Percentiles rank a stretch among this genome's conserved stretches.
Conservation (phyloP, 495 filamentous ascomycete species). For the Annulohypoxylon bovei region DNA sequence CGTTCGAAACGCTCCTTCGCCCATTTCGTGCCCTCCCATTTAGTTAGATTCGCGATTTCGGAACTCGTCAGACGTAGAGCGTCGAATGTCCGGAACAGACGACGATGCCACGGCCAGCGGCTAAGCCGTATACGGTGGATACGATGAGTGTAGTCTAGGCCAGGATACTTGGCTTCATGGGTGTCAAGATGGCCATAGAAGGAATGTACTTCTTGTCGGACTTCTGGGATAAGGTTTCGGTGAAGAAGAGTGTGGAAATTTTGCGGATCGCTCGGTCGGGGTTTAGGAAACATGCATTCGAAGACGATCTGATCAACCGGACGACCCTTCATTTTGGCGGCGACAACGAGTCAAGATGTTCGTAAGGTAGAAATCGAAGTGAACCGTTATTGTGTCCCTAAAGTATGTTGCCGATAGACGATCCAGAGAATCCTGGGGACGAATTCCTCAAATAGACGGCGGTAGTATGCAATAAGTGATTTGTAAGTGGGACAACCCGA, state of each 20-base stretch:
- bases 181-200: conserved; percentile 89
- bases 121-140: conserved; percentile 86
- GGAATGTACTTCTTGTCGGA: conserved; percentile 81
- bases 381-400: not conserved
- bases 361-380: conserved; percentile 1
- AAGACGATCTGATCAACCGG: conserved; percentile 64
- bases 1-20: conserved; percentile 85
- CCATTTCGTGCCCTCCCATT: conserved; percentile 94
- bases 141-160: conserved; percentile 82
- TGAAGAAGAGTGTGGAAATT: conserved; percentile 64
- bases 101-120: conserved; percentile 82
- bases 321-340: conserved; percentile 61
- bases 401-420: not conserved
- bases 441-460: conserved; percentile 13
- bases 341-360: not conserved
- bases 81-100: conserved; percentile 85
- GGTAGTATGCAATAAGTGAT: conserved; percentile 15
- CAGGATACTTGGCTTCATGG: conserved; percentile 89
- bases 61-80: conserved; percentile 74
- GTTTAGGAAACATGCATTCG: conserved; percentile 64
- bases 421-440: not conserved
- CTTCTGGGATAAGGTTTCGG: conserved; percentile 82
- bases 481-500: conserved; percentile 4
- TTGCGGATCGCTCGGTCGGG: conserved; percentile 59
- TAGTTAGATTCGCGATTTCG: conserved; percentile 82